These are phyloP conservation scores for Acanthamoeba sp. DNA, from an alignment of 208 protist genomes.

Conservation along the genomic window DNA sequence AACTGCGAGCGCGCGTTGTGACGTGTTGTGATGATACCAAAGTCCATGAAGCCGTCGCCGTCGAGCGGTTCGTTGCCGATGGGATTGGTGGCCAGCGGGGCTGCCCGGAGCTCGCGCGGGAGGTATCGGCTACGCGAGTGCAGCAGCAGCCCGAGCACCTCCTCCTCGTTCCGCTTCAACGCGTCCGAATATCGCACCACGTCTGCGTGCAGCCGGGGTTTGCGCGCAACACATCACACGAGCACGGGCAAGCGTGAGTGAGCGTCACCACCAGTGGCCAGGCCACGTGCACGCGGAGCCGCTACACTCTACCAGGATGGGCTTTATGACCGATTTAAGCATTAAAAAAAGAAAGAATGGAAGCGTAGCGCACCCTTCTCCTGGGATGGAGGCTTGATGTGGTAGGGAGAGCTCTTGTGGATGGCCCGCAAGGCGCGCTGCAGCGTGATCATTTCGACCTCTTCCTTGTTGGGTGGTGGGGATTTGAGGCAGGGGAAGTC, in stretches of 20 bases:
- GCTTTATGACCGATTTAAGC: no score
- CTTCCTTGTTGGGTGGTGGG: neutral
- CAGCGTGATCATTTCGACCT: neutral
- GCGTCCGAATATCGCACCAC: constrained; percentile 33
- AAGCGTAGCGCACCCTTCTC: neutral
- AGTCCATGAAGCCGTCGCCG: neutral
- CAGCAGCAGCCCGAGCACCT: neutral
- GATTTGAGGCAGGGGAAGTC: neutral
- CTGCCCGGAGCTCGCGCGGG: neutral
- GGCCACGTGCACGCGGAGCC: neutral
- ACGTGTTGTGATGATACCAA: neutral
- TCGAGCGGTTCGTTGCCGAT: neutral
- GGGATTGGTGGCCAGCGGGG: neutral
- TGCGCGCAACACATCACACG: neutral
- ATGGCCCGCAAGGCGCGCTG: neutral
- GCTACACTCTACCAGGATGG: no score
- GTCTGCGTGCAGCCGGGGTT: no score
- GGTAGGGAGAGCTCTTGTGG: neutral
- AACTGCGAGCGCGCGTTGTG: neutral
- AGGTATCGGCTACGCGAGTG: constrained; percentile 40
- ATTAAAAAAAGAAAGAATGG: neutral
- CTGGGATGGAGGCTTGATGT: neutral
- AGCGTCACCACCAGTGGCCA: no score
- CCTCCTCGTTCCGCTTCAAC: neutral
- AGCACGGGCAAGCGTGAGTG: no score